phyloP scores from a whole-genome alignment of 2,329 filamentous ascomycete genomes.

The Diaporthe humulicola region DNA sequence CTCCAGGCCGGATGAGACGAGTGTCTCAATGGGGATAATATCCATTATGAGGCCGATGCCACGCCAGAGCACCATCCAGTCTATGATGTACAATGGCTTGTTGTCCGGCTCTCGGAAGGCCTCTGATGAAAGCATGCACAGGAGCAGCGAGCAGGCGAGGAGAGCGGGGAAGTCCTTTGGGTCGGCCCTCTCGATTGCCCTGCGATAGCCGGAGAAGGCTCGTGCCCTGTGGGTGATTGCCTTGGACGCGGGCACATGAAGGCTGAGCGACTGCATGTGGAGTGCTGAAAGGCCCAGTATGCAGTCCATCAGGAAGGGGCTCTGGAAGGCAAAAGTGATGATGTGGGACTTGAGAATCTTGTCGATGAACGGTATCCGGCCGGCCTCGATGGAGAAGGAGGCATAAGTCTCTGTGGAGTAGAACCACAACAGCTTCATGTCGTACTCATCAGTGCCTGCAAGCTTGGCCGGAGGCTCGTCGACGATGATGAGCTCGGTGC shows the following conservation, averaged over 20 bases:
- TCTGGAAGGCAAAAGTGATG: conserved; percentile 63
- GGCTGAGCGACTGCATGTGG: conserved; percentile 56
- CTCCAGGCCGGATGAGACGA: conserved; percentile 58
- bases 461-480: conserved; percentile 54
- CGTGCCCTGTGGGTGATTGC: conserved; percentile 60
- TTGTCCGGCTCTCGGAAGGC: conserved; percentile 62
- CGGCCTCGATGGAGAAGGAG: conserved; percentile 59
- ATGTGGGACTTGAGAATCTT: conserved; percentile 61
- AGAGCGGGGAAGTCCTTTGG: conserved; percentile 64
- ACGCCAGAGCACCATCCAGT: conserved; percentile 70
- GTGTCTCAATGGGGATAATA: conserved; percentile 48
- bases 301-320: conserved; percentile 68
- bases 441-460: conserved; percentile 51
- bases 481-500: conserved; percentile 48
- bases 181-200: conserved; percentile 61
- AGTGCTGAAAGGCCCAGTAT: conserved; percentile 65
- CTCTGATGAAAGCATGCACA: conserved; percentile 64
- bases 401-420: conserved; percentile 62
- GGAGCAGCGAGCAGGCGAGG: conserved; percentile 63
- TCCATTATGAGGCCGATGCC: conserved; percentile 65
- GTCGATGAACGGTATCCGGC: conserved; percentile 52
- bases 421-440: conserved; percentile 70
- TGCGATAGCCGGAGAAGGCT: conserved; percentile 64
- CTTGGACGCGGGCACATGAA: conserved; percentile 52
- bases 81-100: conserved; percentile 63